phyloP scores from a whole-genome alignment of 2,329 filamentous ascomycete species.

The Colletotrichum sp. region DNA sequence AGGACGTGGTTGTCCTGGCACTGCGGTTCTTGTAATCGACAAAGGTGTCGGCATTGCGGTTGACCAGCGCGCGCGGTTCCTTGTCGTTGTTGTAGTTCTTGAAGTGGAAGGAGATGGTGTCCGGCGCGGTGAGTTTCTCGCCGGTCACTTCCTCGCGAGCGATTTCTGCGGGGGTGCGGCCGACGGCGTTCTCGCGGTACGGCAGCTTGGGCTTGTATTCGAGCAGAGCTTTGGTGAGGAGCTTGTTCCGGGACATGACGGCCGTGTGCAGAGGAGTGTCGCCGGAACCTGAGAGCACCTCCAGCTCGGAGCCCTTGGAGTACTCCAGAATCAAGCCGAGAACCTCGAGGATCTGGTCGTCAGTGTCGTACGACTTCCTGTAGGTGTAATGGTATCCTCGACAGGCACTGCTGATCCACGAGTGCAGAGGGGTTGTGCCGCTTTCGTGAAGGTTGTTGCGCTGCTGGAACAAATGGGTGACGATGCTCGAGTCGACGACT shows the following conservation, averaged over 20 bases:
- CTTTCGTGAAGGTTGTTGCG: conserved; percentile 55
- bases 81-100: not conserved
- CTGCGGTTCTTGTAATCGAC: not conserved
- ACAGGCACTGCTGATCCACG: conserved; percentile 48
- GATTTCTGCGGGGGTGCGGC: conserved; percentile 74
- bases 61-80: not conserved
- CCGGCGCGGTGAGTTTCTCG: conserved; percentile 33
- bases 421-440: conserved; percentile 68
- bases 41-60: conserved; percentile 5
- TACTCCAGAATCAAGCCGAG: conserved; percentile 57
- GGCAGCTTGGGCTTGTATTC: conserved; percentile 63
- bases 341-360: conserved; percentile 41
- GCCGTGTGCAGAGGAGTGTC: conserved; percentile 69
- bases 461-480: conserved; percentile 63
- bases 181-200: conserved; percentile 76
- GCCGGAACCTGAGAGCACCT: conserved; percentile 67
- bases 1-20: not conserved
- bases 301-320: conserved; percentile 60
- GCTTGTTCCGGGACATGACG: conserved; percentile 42
- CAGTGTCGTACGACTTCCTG: conserved; percentile 26
- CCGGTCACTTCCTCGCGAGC: conserved; percentile 60
- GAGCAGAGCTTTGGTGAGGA: conserved; percentile 51
- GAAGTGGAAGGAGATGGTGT: not conserved
- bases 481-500: conserved; percentile 61
- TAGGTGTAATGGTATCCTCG: not conserved